Evolutionary conservation across 2,329 filamentous ascomycete species (phyloP).

Genomic region (Aspergillus caelatus): DNA sequence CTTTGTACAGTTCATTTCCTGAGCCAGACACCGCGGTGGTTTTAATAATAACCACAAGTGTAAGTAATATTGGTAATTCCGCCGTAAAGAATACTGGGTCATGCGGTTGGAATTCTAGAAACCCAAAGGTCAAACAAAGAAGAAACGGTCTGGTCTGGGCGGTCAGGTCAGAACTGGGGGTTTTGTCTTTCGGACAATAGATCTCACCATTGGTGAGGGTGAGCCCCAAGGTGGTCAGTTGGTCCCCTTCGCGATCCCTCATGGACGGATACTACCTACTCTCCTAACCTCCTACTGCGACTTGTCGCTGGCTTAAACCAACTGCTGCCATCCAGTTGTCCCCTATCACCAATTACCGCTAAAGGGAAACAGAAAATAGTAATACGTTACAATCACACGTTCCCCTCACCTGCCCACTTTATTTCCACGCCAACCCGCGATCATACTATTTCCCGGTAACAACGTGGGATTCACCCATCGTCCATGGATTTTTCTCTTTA

Average conservation of each 20-base stretch:
- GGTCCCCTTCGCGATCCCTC: neutral
- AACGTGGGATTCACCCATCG: conserved; percentile 19
- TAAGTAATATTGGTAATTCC: neutral
- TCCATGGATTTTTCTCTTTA: conserved; percentile 27
- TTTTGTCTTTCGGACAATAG: neutral
- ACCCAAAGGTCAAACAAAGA: neutral
- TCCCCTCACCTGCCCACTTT: conserved; percentile 7
- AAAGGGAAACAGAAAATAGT: conserved; percentile 6
- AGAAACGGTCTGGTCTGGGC: neutral
- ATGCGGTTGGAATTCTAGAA: neutral
- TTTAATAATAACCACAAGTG: neutral
- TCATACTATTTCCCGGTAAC: conserved; percentile 16
- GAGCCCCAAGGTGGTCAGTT: neutral
- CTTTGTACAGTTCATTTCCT: conserved; percentile 2
- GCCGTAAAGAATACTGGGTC: neutral
- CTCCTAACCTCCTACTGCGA: neutral
- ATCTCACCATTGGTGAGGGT: neutral
- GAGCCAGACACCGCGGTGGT: neutral
- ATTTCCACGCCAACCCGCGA: conserved; percentile 7
- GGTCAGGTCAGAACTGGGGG: conserved; percentile 7
- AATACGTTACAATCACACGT: neutral
- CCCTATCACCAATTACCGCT: conserved; percentile 6
- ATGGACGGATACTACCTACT: neutral
- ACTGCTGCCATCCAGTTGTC: neutral
- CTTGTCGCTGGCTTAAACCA: neutral